These are phyloP conservation scores for Ettlia oleoabundans DNA, from an alignment of 139 green algal species.

Conservation along the genomic window DNA sequence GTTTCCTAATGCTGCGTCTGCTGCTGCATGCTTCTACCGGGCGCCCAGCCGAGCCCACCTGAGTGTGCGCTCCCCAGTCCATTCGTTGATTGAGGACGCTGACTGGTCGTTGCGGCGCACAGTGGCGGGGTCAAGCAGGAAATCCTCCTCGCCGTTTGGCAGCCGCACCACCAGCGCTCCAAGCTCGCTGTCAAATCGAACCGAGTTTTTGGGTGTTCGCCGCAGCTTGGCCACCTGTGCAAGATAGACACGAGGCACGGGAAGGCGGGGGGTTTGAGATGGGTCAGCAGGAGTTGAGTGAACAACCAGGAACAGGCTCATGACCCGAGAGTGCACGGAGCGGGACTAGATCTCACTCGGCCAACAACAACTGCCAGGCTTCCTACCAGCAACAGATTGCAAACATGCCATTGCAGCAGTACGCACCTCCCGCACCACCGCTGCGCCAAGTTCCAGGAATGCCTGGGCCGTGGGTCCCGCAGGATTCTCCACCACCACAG, in stretches of 20 bases:
- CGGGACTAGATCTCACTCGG: too few relatives aligned
- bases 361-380: too few relatives aligned
- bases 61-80: constrained; percentile 80
- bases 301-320: too few relatives aligned
- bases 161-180: constrained; percentile 60
- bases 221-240: constrained; percentile 41
- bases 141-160: constrained; percentile 62
- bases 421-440: constrained; percentile 90
- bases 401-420: not conserved
- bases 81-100: constrained; percentile 85
- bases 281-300: too few relatives aligned
- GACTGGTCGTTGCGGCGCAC: constrained; percentile 92
- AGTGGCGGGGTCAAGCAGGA: constrained; percentile 75
- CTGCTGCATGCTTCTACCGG: not conserved
- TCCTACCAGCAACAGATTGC: not conserved
- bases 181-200: constrained; percentile 68
- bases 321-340: too few relatives aligned
- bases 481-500: constrained; percentile 89
- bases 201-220: constrained; percentile 34
- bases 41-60: not conserved
- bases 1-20: too few relatives aligned
- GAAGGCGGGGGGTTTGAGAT: too few relatives aligned
- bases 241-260: too few relatives aligned
- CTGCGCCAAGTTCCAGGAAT: constrained; percentile 90
- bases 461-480: constrained; percentile 57